Conservation (phyloP, 2,329 filamentous ascomycete species). For the Apiospora rasikravindrae region DNA sequence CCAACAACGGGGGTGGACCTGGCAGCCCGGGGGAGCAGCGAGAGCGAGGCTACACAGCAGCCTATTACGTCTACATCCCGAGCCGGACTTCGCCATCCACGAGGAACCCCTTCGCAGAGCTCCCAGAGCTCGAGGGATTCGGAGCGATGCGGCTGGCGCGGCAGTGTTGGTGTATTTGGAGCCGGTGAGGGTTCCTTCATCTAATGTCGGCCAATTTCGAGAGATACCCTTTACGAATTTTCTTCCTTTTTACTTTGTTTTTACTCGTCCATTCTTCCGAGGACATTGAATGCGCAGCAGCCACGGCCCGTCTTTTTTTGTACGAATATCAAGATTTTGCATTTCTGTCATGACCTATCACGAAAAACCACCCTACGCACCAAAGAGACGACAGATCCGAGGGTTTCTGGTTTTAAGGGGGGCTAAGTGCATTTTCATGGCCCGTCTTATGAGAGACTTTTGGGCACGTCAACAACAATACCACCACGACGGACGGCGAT, state of each 20-base stretch:
- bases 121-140: slow-evolving; percentile 46
- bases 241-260: slow-evolving; percentile 7
- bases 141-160: slow-evolving; percentile 61
- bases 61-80: slow-evolving; percentile 35
- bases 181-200: slow-evolving; percentile 59
- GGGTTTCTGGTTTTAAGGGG: not conserved
- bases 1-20: slow-evolving; percentile 56
- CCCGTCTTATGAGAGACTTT: not conserved
- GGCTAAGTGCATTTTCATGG: not conserved
- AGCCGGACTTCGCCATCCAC: slow-evolving; percentile 38
- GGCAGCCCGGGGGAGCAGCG: slow-evolving; percentile 55
- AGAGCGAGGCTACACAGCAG: slow-evolving; percentile 46
- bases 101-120: slow-evolving; percentile 39
- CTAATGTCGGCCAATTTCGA: slow-evolving; percentile 38
- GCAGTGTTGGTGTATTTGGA: slow-evolving; percentile 59
- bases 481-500: not conserved
- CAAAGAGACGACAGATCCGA: not conserved
- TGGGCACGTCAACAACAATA: not conserved
- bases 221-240: slow-evolving; percentile 19
- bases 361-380: slow-evolving; percentile 17
- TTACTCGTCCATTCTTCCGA: not conserved
- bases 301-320: slow-evolving; percentile 17
- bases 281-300: not conserved
- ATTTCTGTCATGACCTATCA: slow-evolving; percentile 23
- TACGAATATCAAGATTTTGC: slow-evolving; percentile 23